Evolutionary conservation across 768 basidiomycete genomes (phyloP).

Genomic region (Lactarius hatsudake): DNA sequence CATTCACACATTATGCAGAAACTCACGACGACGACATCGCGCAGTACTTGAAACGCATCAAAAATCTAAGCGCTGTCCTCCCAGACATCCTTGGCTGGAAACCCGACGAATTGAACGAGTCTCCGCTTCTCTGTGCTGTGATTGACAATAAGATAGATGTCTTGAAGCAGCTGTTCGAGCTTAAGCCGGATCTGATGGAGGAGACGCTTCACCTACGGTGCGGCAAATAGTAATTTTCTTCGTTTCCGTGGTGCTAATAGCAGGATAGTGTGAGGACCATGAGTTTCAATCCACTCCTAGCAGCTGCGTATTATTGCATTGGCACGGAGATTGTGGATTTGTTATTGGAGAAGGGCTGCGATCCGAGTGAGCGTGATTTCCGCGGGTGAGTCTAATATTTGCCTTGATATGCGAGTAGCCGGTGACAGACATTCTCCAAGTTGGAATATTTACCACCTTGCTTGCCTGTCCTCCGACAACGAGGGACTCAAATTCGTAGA

Average conservation of each 20-base stretch:
- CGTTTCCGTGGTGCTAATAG: neutral
- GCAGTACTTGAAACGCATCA: constrained; percentile 40
- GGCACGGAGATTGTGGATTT: constrained; percentile 45
- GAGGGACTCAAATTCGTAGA: constrained; percentile 35
- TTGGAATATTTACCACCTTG: constrained; percentile 56
- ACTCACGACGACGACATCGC: constrained; percentile 44
- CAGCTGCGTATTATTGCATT: constrained; percentile 39
- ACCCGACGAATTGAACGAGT: constrained; percentile 47
- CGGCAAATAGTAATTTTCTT: constrained; percentile 18
- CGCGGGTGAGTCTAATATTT: constrained; percentile 41
- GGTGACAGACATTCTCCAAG: constrained; percentile 34
- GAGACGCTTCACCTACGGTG: constrained; percentile 45
- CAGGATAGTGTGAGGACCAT: constrained; percentile 45
- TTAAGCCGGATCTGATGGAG: constrained; percentile 42
- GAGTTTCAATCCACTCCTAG: constrained; percentile 44
- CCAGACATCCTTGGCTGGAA: constrained; percentile 54
- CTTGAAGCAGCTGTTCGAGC: constrained; percentile 46
- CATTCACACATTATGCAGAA: constrained; percentile 50
- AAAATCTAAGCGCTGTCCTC: constrained; percentile 42
- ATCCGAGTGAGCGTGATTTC: constrained; percentile 43
- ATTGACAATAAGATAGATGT: constrained; percentile 37
- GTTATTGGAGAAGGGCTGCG: constrained; percentile 46
- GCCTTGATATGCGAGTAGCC: neutral
- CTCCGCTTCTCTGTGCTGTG: constrained; percentile 48
- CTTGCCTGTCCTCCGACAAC: constrained; percentile 35